These are phyloP conservation scores for Candida sanyaensis DNA, from an alignment of 1,139 yeast species.

Conservation along the genomic window DNA sequence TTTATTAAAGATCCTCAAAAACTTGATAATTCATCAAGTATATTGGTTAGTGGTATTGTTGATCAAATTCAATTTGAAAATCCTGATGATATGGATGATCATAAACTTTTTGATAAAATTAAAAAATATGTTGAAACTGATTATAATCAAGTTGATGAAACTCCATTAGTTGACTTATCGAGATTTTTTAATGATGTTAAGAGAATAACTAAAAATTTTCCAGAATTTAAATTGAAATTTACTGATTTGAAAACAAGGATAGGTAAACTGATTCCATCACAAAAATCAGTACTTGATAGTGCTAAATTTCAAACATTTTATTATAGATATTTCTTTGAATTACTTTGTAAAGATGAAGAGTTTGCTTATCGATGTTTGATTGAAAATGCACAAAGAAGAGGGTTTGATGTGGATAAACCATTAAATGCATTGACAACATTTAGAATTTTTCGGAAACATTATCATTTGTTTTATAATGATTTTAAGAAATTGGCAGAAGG, in stretches of 20 bases:
- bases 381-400: conserved; percentile 46
- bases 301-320: conserved; percentile 60
- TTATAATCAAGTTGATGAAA: conserved; percentile 10
- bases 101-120: conserved; percentile 27
- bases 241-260: conserved; percentile 65
- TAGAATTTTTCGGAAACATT: conserved; percentile 35
- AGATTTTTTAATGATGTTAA: conserved; percentile 18
- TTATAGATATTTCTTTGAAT: conserved; percentile 48
- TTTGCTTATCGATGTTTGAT: conserved; percentile 36
- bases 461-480: conserved; percentile 40
- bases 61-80: conserved; percentile 45
- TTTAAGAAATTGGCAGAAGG: conserved; percentile 50
- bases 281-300: conserved; percentile 45
- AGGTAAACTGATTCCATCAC: conserved; percentile 42
- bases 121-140: conserved; percentile 14
- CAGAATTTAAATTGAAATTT: conserved; percentile 26
- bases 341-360: conserved; percentile 26
- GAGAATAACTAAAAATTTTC: conserved; percentile 18
- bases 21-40: conserved; percentile 8
- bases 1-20: conserved; percentile 20
- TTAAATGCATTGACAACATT: conserved; percentile 41
- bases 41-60: conserved; percentile 62
- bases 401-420: conserved; percentile 50
- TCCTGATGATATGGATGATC: conserved; percentile 16
- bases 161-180: conserved; percentile 22